These are phyloP conservation scores for Termitomyces sp. DNA, from an alignment of 768 basidiomycete genomes.

Conservation along the genomic window DNA sequence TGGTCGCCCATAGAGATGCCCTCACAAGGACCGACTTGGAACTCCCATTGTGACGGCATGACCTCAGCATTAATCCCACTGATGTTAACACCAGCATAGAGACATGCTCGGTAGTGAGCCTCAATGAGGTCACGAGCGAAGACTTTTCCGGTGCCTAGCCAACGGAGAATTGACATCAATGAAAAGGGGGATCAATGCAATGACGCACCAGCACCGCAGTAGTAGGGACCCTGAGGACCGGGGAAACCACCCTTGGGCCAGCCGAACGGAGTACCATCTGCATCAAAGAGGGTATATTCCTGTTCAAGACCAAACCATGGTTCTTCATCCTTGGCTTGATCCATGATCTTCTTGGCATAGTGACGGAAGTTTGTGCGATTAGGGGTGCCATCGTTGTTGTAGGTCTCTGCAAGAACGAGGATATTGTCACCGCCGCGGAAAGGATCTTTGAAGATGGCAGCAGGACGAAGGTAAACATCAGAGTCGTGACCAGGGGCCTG, in stretches of 20 bases:
- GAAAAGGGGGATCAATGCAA: not conserved
- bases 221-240: conserved; percentile 98
- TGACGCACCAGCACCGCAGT: conserved; percentile 91
- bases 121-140: conserved; percentile 98
- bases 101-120: conserved; percentile 96
- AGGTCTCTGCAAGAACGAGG: conserved; percentile 92
- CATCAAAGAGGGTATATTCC: conserved; percentile 96
- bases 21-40: conserved; percentile 98
- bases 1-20: conserved; percentile 99
- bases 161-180: not conserved
- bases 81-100: conserved; percentile 94
- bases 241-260: conserved; percentile 99
- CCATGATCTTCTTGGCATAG: conserved; percentile 93
- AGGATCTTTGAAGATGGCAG: conserved; percentile 96
- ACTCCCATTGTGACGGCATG: conserved; percentile 99
- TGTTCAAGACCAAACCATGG: conserved; percentile 99
- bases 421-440: conserved; percentile 99
- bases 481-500: conserved; percentile 96
- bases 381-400: conserved; percentile 98
- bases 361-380: conserved; percentile 96
- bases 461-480: conserved; percentile 97
- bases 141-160: conserved; percentile 87
- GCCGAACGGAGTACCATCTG: conserved; percentile 83
- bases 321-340: conserved; percentile 67
- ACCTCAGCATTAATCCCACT: conserved; percentile 99